These are phyloP conservation scores for Tolypocladium cylindrosporum DNA, from an alignment of 2,329 filamentous ascomycete species.

Conservation along the genomic window DNA sequence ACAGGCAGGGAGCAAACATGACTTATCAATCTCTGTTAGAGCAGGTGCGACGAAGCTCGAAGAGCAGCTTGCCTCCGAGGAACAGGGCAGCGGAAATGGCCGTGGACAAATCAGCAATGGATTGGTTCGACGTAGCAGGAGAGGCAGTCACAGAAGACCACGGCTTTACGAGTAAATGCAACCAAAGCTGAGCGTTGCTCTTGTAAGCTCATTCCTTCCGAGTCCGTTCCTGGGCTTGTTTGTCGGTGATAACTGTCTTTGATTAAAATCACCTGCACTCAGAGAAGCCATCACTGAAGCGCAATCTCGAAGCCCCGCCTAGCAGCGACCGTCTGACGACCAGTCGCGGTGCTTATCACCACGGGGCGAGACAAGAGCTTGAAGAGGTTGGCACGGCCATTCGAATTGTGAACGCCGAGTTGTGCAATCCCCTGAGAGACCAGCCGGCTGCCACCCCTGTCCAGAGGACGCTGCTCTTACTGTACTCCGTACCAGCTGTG, in stretches of 20 bases:
- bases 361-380: no score
- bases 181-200: neutral
- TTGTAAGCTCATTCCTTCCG: neutral
- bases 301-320: neutral
- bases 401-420: neutral
- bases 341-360: neutral
- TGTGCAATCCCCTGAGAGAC: neutral
- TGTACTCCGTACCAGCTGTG: neutral
- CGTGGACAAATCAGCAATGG: no score
- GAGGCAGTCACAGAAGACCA: neutral
- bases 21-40: neutral
- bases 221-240: neutral
- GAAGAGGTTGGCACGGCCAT: neutral
- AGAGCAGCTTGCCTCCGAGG: no score
- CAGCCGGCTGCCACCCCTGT: neutral
- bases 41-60: neutral
- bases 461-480: neutral
- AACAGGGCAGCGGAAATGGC: no score
- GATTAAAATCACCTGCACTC: neutral
- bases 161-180: no score
- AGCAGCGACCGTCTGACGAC: neutral
- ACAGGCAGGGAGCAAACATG: neutral
- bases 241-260: neutral
- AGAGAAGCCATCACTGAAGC: neutral
- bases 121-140: neutral